These are phyloP conservation scores for Penicillium hordei DNA, from an alignment of 2,329 filamentous ascomycete species.

Conservation along the genomic window DNA sequence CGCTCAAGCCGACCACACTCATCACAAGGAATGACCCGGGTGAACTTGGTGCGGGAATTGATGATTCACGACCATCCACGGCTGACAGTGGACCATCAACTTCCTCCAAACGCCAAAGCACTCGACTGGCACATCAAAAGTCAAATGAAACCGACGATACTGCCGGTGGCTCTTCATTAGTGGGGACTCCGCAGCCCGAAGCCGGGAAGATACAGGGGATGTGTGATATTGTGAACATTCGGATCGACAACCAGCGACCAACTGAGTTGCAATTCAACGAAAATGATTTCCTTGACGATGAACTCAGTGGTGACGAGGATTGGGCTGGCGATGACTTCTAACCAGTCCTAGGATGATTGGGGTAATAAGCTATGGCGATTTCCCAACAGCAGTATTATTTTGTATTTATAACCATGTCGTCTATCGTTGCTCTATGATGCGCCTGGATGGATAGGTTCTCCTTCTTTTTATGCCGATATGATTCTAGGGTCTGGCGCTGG, in stretches of 20 bases:
- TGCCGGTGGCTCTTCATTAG: background rate
- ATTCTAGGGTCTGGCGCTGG: background rate
- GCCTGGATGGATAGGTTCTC: background rate
- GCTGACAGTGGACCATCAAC: slow-evolving; percentile 18
- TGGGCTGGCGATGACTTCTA: slow-evolving; percentile 55
- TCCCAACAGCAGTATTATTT: background rate
- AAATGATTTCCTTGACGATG: slow-evolving; percentile 60
- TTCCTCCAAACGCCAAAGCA: slow-evolving; percentile 42
- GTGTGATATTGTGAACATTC: slow-evolving; percentile 59
- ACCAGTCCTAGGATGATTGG: slow-evolving; percentile 23
- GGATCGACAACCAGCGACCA: slow-evolving; percentile 63
- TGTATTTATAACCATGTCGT: background rate
- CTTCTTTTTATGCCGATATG: background rate
- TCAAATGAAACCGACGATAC: slow-evolving; percentile 28
- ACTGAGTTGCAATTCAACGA: slow-evolving; percentile 59
- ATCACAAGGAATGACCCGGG: background rate
- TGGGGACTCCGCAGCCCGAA: slow-evolving; percentile 2
- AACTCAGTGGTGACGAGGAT: slow-evolving; percentile 61
- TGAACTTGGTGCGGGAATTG: background rate
- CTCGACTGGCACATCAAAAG: slow-evolving; percentile 36
- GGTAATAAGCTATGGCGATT: slow-evolving; percentile 13
- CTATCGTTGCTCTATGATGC: background rate
- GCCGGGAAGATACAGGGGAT: slow-evolving; percentile 51
- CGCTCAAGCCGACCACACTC: slow-evolving; percentile 7
- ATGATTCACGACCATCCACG: slow-evolving; percentile 13